Evolutionary conservation across 2,329 filamentous ascomycete species (phyloP).

Genomic region (Didymella keratinophila): DNA sequence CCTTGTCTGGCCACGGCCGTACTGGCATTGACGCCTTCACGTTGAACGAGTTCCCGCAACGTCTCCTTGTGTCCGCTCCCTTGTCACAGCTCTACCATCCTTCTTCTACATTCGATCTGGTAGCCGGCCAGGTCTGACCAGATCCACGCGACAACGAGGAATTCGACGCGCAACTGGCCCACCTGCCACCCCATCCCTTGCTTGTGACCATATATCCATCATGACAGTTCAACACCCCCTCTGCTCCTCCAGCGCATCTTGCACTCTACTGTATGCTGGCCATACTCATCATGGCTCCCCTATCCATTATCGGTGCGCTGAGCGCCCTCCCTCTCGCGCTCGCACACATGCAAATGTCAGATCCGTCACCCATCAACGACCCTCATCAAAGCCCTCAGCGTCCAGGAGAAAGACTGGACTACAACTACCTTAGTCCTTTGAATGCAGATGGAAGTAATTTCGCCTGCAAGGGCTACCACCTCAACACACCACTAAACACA

Average conservation of each 20-base stretch:
- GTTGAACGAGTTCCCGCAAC: neutral
- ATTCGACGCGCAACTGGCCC: slow-evolving; percentile 38
- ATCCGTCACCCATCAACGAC: slow-evolving; percentile 63
- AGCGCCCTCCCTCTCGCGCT: slow-evolving; percentile 29
- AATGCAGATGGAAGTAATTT: slow-evolving; percentile 68
- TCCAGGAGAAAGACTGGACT: slow-evolving; percentile 63
- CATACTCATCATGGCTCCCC: slow-evolving; percentile 36
- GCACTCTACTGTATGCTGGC: slow-evolving; percentile 23
- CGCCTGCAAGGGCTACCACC: slow-evolving; percentile 76
- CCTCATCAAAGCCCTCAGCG: slow-evolving; percentile 50
- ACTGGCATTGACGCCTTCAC: neutral
- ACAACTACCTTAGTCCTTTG: slow-evolving; percentile 75
- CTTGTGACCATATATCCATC: slow-evolving; percentile 24
- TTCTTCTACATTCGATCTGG: slow-evolving; percentile 11
- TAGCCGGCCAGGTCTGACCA: slow-evolving; percentile 6
- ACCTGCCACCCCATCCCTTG: slow-evolving; percentile 30
- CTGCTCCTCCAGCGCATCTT: slow-evolving; percentile 4
- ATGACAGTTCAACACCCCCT: slow-evolving; percentile 10
- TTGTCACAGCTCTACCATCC: slow-evolving; percentile 6
- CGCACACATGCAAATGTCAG: slow-evolving; percentile 64
- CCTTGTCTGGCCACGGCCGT: neutral
- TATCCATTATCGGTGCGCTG: slow-evolving; percentile 33
- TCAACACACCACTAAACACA: slow-evolving; percentile 59
- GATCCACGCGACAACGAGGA: slow-evolving; percentile 29
- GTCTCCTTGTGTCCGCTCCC: slow-evolving; percentile 5